phyloP scores from a whole-genome alignment of 1,284 basidiomycete species.

The Cryptococcus sp. region DNA sequence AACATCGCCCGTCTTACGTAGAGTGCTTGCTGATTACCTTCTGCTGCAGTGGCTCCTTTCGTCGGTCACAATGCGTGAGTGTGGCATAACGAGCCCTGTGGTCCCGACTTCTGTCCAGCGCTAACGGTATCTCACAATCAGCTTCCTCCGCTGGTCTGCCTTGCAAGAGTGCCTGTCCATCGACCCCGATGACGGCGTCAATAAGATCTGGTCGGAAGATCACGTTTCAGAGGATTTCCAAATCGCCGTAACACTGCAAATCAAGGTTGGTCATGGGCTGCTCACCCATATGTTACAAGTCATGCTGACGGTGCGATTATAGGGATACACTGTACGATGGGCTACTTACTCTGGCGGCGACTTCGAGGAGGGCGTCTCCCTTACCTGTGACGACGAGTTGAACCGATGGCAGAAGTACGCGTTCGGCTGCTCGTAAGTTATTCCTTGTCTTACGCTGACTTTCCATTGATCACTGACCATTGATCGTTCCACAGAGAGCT shows the following conservation, averaged over 20 bases:
- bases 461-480: neutral
- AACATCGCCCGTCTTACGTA: constrained; percentile 4
- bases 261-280: constrained; percentile 17
- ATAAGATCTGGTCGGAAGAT: constrained; percentile 74
- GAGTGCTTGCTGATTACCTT: constrained; percentile 18
- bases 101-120: neutral
- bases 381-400: constrained; percentile 57
- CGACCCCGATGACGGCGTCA: constrained; percentile 64
- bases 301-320: constrained; percentile 41
- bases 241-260: constrained; percentile 66
- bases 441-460: constrained; percentile 7
- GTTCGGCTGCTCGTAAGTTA: constrained; percentile 61
- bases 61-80: constrained; percentile 75
- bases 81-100: neutral
- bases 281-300: no score
- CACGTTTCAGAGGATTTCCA: constrained; percentile 85
- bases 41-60: constrained; percentile 61
- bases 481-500: constrained; percentile 60
- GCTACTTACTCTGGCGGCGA: constrained; percentile 76
- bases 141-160: constrained; percentile 74
- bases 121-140: neutral
- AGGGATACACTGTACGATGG: constrained; percentile 77
- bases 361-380: constrained; percentile 85
- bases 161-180: constrained; percentile 75
- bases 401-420: constrained; percentile 87